phyloP scores from a whole-genome alignment of 1,284 basidiomycete genomes.

The Hymenochaete sp. region DNA sequence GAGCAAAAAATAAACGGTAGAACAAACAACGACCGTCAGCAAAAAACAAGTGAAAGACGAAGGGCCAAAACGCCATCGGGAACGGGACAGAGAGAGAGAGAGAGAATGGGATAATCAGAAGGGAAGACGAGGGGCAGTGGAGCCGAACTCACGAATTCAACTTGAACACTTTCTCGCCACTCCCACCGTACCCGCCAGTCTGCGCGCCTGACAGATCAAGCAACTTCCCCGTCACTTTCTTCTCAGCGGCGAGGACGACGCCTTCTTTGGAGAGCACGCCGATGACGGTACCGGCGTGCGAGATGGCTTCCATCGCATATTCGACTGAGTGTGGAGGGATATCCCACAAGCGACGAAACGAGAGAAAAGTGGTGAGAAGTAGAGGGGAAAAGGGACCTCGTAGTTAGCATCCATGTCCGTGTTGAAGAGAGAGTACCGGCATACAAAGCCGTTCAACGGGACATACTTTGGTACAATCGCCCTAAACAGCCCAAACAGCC shows the following conservation, averaged over 20 bases:
- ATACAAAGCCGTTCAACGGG: neutral
- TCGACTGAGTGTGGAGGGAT: slow-evolving; percentile 54
- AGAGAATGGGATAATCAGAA: neutral
- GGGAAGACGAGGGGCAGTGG: slow-evolving; percentile 1
- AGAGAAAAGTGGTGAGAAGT: too few species aligned
- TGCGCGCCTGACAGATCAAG: slow-evolving; percentile 82
- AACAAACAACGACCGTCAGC: neutral
- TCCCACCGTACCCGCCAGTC: slow-evolving; percentile 86
- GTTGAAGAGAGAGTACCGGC: neutral
- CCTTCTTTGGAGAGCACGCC: slow-evolving; percentile 94
- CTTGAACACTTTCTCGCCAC: slow-evolving; percentile 96
- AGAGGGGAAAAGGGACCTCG: too few species aligned
- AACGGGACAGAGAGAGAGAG: slow-evolving; percentile 7
- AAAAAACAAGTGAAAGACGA: neutral
- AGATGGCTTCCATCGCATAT: slow-evolving; percentile 99
- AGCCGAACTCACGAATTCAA: slow-evolving; percentile 66
- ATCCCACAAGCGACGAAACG: too few species aligned
- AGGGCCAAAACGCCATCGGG: neutral
- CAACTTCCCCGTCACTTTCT: slow-evolving; percentile 98
- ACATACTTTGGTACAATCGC: slow-evolving; percentile 80
- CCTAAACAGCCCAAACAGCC: slow-evolving; percentile 38
- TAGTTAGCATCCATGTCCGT: neutral
- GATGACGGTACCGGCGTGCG: slow-evolving; percentile 91
- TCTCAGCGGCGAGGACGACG: slow-evolving; percentile 96
- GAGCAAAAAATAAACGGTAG: neutral